These are phyloP conservation scores for Capsicum rhomboideum DNA, from an alignment of 257 asterid species.

Conservation along the genomic window DNA sequence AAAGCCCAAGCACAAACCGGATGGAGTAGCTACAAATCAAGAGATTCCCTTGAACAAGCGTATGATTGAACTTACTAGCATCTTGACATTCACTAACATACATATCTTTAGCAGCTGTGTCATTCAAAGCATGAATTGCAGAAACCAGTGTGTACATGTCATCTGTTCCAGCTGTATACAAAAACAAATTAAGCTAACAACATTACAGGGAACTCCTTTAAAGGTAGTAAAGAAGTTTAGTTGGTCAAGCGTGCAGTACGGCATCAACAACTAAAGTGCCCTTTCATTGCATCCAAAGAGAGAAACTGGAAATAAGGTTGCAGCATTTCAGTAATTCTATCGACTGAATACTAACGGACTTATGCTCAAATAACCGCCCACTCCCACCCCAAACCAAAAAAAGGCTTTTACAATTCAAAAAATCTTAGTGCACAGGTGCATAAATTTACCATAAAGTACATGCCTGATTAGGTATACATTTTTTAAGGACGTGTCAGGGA, in stretches of 20 bases:
- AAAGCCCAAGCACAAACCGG: constrained; percentile 93
- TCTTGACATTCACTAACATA: constrained; percentile 94
- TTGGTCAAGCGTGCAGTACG: background rate
- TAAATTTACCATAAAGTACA: too few species aligned
- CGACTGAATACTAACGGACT: too few species aligned
- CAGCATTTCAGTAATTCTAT: too few species aligned
- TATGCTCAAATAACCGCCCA: too few species aligned
- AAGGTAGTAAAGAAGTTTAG: background rate
- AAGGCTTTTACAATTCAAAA: too few species aligned
- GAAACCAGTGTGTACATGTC: constrained; percentile 62
- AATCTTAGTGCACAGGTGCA: too few species aligned
- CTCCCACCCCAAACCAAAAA: too few species aligned
- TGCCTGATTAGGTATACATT: too few species aligned
- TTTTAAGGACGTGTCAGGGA: too few species aligned
- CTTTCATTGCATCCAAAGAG: too few species aligned
- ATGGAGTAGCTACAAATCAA: constrained; percentile 94
- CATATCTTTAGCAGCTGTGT: constrained; percentile 47
- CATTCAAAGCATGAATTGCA: constrained; percentile 68
- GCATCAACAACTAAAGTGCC: too few species aligned
- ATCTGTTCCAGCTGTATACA: constrained; percentile 67
- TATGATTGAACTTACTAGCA: constrained; percentile 46
- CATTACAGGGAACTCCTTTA: background rate
- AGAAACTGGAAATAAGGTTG: too few species aligned
- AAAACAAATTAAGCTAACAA: background rate
- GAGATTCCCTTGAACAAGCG: constrained; percentile 60